Evolutionary conservation across 345 rosid species (phyloP), one percentile per base, ranked within the genome.

Genomic region (Brassica juncea): DNA sequence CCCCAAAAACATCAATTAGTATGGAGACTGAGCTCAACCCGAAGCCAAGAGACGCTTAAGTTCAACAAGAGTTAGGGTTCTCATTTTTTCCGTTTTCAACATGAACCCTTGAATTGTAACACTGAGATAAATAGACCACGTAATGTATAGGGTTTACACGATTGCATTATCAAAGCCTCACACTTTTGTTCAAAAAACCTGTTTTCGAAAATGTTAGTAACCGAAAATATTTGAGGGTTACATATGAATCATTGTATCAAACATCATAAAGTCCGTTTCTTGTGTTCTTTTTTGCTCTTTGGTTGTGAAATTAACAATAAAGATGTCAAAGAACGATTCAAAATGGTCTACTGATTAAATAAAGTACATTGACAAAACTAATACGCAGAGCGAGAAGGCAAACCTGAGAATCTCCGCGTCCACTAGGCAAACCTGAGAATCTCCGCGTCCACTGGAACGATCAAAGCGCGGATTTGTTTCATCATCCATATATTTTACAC

Each of bases 31-130:
- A 81, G 79, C 73, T 75, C 25, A 75, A 65, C 8, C 62, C 77
- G 5, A 81, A 81, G 83, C 83, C 83, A 44, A 81, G 83, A 66
- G 70, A 1, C 5, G 83, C 79, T 62, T 80, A 69, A 74, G 19
- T 25, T 15, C 64, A 68, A 58, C 32, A 68, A 23, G 61, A 68
- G 60, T 37, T 80, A 74, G 70, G 35, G 69, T 25, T 27, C 19
- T 68, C 58, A 73, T 21, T 66, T 32, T 23, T 37, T 60, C 10
- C 57, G 58, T 74, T 32, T 47, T 52, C 66, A 74, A 73, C 66
- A 68, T 6, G 6, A 73, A 39, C 79, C 72, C 57, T 52, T 68
- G 32, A 68, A 25, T 11, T 73, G 61, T 79, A 72, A 57, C 68
- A 58, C 32, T 0, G 4, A 70, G 31, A 49, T 62, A 37, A 19